Percentiles rank a stretch among this genome's conserved stretches.
phyloP scores from a whole-genome alignment of 768 basidiomycete genomes.

The Suillus luteus region DNA sequence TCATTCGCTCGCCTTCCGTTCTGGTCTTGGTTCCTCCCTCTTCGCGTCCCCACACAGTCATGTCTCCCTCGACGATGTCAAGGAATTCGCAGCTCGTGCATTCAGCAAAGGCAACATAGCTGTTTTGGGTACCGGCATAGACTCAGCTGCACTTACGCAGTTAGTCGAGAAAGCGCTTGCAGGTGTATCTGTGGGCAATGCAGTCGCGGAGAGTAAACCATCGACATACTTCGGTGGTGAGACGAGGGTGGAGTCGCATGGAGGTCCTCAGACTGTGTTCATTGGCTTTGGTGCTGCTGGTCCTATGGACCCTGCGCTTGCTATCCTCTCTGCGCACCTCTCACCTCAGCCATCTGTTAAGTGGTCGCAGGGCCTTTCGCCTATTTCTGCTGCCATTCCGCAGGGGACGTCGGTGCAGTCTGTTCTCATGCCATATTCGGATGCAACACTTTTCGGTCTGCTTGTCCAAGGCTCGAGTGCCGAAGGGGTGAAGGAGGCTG shows the following conservation, averaged over 20 bases:
- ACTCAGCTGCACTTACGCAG: conserved; percentile 63
- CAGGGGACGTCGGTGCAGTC: conserved; percentile 63
- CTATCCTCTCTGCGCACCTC: conserved; percentile 78
- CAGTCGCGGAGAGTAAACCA: conserved; percentile 30
- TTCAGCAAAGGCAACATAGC: conserved; percentile 83
- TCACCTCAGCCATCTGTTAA: conserved; percentile 82
- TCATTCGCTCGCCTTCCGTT: conserved; percentile 90
- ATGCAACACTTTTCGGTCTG: conserved; percentile 86
- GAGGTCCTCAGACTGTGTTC: conserved; percentile 74
- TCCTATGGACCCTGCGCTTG: conserved; percentile 66
- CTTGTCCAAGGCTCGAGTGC: conserved; percentile 70
- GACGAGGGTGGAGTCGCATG: conserved; percentile 66
- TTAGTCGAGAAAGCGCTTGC: conserved; percentile 74
- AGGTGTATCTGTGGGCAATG: conserved; percentile 31
- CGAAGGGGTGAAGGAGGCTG: conserved; percentile 65
- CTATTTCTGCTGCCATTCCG: conserved; percentile 64
- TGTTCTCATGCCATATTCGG: conserved; percentile 87
- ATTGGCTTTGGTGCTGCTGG: conserved; percentile 84
- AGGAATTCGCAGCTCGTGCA: conserved; percentile 67
- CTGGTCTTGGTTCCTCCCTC: conserved; percentile 88
- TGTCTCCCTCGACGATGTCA: conserved; percentile 69
- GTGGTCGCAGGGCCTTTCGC: conserved; percentile 78
- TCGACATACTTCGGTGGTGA: conserved; percentile 83
- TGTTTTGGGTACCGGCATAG: conserved; percentile 86
- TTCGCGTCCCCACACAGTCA: conserved; percentile 74